phyloP scores from a whole-genome alignment of 1,139 yeast species.

The Taphrina flavorubra region DNA sequence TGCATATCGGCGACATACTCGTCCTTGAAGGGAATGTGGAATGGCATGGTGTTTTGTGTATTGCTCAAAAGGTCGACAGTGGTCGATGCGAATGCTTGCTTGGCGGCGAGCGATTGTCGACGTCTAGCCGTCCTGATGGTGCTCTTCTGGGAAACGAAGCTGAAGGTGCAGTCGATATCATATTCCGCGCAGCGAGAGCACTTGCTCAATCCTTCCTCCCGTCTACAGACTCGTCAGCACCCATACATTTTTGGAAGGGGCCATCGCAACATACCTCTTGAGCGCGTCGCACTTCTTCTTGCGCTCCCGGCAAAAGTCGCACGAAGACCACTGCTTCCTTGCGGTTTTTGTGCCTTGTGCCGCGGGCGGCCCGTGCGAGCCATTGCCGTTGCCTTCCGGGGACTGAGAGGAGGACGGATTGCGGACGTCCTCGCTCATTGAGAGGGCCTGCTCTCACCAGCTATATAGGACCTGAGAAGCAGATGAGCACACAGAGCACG shows the following conservation, averaged over 20 bases:
- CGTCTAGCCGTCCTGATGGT: conserved; percentile 10
- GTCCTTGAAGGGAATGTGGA: background rate
- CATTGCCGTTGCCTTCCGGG: background rate
- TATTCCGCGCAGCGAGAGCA: conserved; percentile 25
- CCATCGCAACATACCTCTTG: background rate
- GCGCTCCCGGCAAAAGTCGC: conserved; percentile 34
- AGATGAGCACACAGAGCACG: too few species aligned
- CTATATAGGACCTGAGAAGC: too few species aligned
- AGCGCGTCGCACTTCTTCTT: conserved; percentile 27
- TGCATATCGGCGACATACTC: background rate
- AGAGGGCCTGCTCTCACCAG: background rate
- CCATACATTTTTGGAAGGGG: background rate
- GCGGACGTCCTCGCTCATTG: background rate
- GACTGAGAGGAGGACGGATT: background rate
- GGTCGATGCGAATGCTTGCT: background rate
- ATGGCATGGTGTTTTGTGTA: background rate
- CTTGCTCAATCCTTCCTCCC: conserved; percentile 10
- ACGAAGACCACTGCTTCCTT: conserved; percentile 37
- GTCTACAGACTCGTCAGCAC: background rate
- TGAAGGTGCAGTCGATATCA: conserved; percentile 31
- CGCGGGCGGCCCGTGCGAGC: background rate
- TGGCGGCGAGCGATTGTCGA: conserved; percentile 27
- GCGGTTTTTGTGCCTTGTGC: conserved; percentile 17
- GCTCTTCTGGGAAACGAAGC: conserved; percentile 21
- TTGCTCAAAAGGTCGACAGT: background rate